Percentiles rank a stretch among this genome's conserved stretches.
phyloP scores from a whole-genome alignment of 192 early-diverging fungal genomes.

The Pilaira anomala region DNA sequence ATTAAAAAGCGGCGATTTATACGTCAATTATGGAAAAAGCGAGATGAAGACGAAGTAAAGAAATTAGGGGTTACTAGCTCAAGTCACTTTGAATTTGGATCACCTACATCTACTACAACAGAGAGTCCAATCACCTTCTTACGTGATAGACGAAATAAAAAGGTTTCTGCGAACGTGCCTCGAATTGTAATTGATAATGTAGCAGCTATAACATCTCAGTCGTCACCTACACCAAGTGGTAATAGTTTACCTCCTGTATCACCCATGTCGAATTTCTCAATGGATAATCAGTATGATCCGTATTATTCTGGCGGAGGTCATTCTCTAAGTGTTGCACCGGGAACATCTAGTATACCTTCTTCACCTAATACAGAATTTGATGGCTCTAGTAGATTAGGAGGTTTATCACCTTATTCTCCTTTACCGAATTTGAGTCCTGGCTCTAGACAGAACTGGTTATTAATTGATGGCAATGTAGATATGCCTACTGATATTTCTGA shows the following conservation, averaged over 20 bases:
- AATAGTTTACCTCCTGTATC: not conserved
- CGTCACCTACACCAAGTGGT: not conserved
- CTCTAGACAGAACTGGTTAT: slow-evolving; percentile 16
- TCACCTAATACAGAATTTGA: not conserved
- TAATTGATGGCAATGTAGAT: slow-evolving; percentile 18
- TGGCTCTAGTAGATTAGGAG: not conserved
- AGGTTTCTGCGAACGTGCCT: not conserved
- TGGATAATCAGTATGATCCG: slow-evolving; percentile 7
- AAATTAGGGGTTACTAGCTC: slow-evolving; percentile 11
- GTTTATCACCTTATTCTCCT: slow-evolving; percentile 5
- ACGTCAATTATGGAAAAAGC: slow-evolving; percentile 28
- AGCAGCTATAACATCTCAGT: not conserved
- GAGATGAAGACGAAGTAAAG: slow-evolving; percentile 32
- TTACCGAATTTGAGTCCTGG: not conserved
- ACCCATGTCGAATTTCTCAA: slow-evolving; percentile 9
- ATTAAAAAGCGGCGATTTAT: slow-evolving; percentile 29
- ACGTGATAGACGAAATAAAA: not conserved
- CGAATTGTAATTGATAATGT: slow-evolving; percentile 12
- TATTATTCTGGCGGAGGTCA: not conserved
- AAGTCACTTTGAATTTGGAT: not conserved
- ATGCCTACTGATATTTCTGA: slow-evolving; percentile 15
- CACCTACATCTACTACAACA: not conserved
- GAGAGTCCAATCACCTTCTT: not conserved
- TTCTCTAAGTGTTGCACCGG: not conserved
- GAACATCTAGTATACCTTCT: not conserved